Percentiles rank a stretch among this genome's conserved stretches.
Evolutionary conservation across 2,329 filamentous ascomycete species (phyloP).

Genomic region (Aspergillus nomiae): DNA sequence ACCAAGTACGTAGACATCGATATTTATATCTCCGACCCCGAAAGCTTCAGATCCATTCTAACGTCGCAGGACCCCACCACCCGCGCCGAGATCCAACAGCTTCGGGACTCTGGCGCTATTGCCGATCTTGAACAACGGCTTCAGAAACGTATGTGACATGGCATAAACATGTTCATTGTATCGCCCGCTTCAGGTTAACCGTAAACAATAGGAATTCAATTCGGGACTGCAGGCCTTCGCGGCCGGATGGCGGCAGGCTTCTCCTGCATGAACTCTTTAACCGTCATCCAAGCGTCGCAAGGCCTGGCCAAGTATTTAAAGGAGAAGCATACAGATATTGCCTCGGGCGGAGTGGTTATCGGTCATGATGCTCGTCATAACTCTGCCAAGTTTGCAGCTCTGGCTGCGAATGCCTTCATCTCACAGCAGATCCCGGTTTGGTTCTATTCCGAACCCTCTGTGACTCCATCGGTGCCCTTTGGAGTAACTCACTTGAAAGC

Average conservation of each 20-base stretch:
- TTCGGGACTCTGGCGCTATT: constrained; percentile 49
- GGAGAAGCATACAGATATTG: constrained; percentile 44
- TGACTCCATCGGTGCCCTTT: constrained; percentile 66
- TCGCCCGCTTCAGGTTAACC: constrained; percentile 10
- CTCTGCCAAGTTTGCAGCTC: constrained; percentile 61
- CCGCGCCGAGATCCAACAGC: constrained; percentile 55
- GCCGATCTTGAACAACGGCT: constrained; percentile 57
- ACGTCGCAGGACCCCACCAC: constrained; percentile 51
- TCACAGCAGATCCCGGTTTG: constrained; percentile 60
- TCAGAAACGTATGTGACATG: constrained; percentile 44
- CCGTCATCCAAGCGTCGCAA: constrained; percentile 65
- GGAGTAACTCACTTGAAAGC: constrained; percentile 57
- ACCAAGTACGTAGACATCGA: constrained; percentile 43
- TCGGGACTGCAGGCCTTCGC: constrained; percentile 64
- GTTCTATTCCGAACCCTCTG: constrained; percentile 58
- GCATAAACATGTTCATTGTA: constrained; percentile 9
- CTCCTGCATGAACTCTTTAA: constrained; percentile 61
- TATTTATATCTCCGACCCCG: background rate
- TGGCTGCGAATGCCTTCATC: constrained; percentile 62
- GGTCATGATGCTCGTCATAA: constrained; percentile 66
- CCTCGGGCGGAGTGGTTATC: constrained; percentile 57
- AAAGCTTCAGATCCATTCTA: constrained; percentile 3
- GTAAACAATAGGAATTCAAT: constrained; percentile 52
- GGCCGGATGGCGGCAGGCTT: constrained; percentile 69
- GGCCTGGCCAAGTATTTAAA: constrained; percentile 64